Conservation (phyloP, 371 early-diverging fungal species). For the Saksenaea vasiformis region DNA sequence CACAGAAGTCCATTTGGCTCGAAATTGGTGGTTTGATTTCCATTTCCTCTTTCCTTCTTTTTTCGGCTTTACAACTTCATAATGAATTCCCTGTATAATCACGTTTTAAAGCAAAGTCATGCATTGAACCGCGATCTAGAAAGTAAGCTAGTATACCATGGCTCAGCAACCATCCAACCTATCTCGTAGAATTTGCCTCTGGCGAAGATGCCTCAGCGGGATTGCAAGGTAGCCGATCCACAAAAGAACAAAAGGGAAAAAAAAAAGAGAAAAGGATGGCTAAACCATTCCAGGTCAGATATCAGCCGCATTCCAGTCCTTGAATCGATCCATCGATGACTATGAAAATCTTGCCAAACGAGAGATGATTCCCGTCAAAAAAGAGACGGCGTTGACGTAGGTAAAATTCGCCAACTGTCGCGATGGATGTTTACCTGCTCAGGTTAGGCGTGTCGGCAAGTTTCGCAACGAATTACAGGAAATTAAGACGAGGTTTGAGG, state of each 20-base stretch:
- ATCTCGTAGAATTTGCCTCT: constrained; percentile 48
- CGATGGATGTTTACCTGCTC: not conserved
- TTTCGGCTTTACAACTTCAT: not conserved
- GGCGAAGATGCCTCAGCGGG: constrained; percentile 63
- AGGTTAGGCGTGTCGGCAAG: constrained; percentile 61
- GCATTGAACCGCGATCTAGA: constrained; percentile 58
- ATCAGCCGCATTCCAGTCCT: constrained; percentile 62
- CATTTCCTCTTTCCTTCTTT: not conserved
- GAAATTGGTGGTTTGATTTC: not conserved
- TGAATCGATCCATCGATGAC: constrained; percentile 74
- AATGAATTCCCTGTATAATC: constrained; percentile 68
- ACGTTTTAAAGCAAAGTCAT: constrained; percentile 62
- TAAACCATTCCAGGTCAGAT: constrained; percentile 61
- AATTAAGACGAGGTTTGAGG: constrained; percentile 56
- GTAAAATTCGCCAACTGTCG: constrained; percentile 11
- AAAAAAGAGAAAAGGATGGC: constrained; percentile 2
- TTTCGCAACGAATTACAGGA: constrained; percentile 66
- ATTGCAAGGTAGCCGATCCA: constrained; percentile 53
- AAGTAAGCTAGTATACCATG: constrained; percentile 23
- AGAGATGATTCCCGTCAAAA: constrained; percentile 74
- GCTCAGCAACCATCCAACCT: not conserved
- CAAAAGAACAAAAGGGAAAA: not conserved
- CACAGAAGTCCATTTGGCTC: not conserved
- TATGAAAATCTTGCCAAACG: constrained; percentile 72
- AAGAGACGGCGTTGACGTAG: constrained; percentile 76